Percentiles rank a stretch among this genome's conserved stretches.
These are phyloP conservation scores for Mrakia gelida DNA, from an alignment of 768 basidiomycete genomes.

Conservation along the genomic window DNA sequence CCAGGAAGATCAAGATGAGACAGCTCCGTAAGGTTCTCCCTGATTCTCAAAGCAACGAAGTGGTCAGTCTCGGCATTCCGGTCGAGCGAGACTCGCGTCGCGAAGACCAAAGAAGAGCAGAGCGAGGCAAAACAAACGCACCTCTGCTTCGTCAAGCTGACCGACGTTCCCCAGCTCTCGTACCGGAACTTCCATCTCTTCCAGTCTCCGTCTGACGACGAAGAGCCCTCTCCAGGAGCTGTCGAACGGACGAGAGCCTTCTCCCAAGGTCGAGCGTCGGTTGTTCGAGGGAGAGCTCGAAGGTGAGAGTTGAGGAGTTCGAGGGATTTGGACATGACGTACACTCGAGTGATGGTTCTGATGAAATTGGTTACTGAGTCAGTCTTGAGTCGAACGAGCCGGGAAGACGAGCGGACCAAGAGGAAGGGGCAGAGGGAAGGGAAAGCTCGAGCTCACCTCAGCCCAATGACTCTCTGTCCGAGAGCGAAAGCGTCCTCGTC, in stretches of 20 bases:
- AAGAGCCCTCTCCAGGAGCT: background rate
- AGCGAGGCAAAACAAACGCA: background rate
- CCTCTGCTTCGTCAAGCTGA: slow-evolving; percentile 7
- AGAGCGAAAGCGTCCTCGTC: slow-evolving; percentile 73
- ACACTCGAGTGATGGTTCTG: slow-evolving; percentile 6
- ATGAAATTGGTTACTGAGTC: background rate
- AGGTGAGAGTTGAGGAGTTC: slow-evolving; percentile 10
- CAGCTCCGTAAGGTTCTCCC: slow-evolving; percentile 66
- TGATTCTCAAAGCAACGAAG: background rate
- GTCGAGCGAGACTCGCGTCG: no score
- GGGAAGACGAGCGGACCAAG: background rate
- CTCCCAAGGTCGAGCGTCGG: slow-evolving; percentile 12
- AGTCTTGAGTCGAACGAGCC: background rate
- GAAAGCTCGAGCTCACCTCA: slow-evolving; percentile 58
- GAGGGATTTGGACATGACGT: slow-evolving; percentile 5
- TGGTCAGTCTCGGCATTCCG: no score
- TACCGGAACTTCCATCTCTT: slow-evolving; percentile 15
- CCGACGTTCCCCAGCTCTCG: slow-evolving; percentile 33
- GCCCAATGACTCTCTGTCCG: slow-evolving; percentile 69
- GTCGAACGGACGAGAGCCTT: background rate
- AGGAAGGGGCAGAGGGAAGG: background rate
- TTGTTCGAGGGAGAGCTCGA: background rate
- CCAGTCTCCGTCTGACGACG: background rate
- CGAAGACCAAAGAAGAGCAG: background rate
- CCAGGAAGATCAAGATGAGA: slow-evolving; percentile 78